Base-by-base conservation (phyloP, 139 green algal genomes). In the Medakamo hakoo region DNA sequence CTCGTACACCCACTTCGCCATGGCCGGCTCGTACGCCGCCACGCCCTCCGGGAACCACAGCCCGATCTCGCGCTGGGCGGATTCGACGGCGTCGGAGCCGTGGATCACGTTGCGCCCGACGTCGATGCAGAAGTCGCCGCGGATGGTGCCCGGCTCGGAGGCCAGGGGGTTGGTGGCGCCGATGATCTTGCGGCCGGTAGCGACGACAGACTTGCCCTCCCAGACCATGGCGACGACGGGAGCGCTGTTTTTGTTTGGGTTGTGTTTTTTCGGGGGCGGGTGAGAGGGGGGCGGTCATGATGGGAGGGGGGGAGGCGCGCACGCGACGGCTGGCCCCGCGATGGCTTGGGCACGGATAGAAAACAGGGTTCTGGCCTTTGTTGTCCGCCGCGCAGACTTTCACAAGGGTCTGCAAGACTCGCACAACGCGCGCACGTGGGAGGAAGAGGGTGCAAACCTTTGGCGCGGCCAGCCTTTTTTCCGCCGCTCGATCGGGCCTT, bases 1-100 rank as follows among this genome's bases (percentile, higher is more conserved):
- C 73, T 82, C 78, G 28, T 80, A 82, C n/a, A 84, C 70, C 71
- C 66, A 72, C 28, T 58, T 27, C 27, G 59, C 49, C 14, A 73
- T 56, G 56, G 67, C 63, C 24, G 71, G 76, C 32, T 48, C 68
- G 62, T 77, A 73, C 9, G 82, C 72, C 1, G 68, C 63, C 4
- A 83, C 59, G 67, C 76, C 83, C 68, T 93, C 85, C 16, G 86
- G 80, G 79, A 98, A 98, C 92, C 92, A 98, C n/a, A 98, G 76
- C 20, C 66, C 83, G 61, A 98, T 92, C 80, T 99, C 93, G 60
- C 89, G 84, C 70, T 95, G 65, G 48, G 84, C 93, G 70, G 77
- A 94, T 72, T 99, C 93, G 40, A 96, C 87, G 26, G 67, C 67
- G 80, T 99, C 93, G 26, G 76, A 90, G 69, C 76, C 73, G 52